Evolutionary conservation across 2,329 filamentous ascomycete species (phyloP).

Genomic region (Blastomyces percursus): DNA sequence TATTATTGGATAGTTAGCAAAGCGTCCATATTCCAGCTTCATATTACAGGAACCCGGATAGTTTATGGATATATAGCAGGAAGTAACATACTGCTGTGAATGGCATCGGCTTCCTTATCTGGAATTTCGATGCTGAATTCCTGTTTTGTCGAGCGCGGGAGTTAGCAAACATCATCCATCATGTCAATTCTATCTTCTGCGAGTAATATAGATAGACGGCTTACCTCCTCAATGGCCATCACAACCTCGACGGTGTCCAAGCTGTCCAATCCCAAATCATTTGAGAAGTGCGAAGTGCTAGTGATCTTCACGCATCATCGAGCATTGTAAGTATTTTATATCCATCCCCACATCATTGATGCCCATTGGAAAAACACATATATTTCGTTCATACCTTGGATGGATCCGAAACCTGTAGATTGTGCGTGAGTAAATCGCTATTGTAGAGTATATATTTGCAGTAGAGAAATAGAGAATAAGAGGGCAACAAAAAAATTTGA

Average conservation of each 20-base stretch:
- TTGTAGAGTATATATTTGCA: not conserved
- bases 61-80: not conserved
- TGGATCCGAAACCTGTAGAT: constrained; percentile 36
- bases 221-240: constrained; percentile 98
- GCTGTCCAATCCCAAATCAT: constrained; percentile 93
- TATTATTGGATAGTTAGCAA: constrained; percentile 32
- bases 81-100: constrained; percentile 70
- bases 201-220: constrained; percentile 4
- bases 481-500: not conserved
- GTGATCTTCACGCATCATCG: constrained; percentile 53
- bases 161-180: not conserved
- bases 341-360: not conserved
- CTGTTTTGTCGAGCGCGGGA: constrained; percentile 30
- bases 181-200: not conserved
- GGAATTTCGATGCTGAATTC: constrained; percentile 93
- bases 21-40: not conserved
- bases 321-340: constrained; percentile 15
- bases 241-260: constrained; percentile 98
- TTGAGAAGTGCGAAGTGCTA: constrained; percentile 77
- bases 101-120: constrained; percentile 89
- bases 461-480: not conserved
- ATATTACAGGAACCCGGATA: not conserved
- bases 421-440: constrained; percentile 12
- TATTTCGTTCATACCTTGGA: constrained; percentile 40
- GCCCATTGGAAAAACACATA: not conserved